These are phyloP conservation scores for Paramecium caudatum DNA, from an alignment of 73 alveolate species.

Conservation along the genomic window DNA sequence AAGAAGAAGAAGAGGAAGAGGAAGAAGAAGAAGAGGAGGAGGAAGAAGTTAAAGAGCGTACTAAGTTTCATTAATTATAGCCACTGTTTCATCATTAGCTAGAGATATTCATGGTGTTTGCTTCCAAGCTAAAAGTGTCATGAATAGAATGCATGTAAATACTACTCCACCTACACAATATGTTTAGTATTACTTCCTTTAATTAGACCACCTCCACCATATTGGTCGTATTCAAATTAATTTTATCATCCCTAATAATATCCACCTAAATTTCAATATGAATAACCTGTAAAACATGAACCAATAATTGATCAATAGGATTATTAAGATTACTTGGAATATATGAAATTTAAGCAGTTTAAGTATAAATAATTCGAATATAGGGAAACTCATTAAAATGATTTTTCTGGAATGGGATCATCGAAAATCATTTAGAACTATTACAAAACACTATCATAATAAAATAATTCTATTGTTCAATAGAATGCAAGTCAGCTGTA, in stretches of 20 bases:
- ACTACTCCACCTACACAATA: background rate
- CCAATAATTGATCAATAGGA: background rate
- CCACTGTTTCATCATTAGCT: slow-evolving; percentile 37
- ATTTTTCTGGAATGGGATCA: slow-evolving; percentile 22
- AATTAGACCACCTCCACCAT: slow-evolving; percentile 44
- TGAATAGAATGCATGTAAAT: slow-evolving; percentile 34
- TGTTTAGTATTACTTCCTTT: background rate
- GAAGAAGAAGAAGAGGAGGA: slow-evolving; percentile 43
- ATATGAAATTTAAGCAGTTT: slow-evolving; percentile 16
- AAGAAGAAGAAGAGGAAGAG: slow-evolving; percentile 21
- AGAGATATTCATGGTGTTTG: slow-evolving; percentile 49
- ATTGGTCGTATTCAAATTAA: slow-evolving; percentile 17
- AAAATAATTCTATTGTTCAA: background rate
- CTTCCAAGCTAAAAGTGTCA: slow-evolving; percentile 23
- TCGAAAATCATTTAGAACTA: slow-evolving; percentile 27
- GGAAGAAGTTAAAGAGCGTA: slow-evolving; percentile 1
- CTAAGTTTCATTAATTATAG: background rate
- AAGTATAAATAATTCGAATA: background rate
- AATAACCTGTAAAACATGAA: background rate
- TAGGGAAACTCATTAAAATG: slow-evolving; percentile 41
- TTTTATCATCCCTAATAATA: background rate
- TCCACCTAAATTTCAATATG: background rate
- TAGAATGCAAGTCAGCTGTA: slow-evolving; percentile 52
- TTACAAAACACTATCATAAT: slow-evolving; percentile 27
- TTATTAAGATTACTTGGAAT: background rate